Base-by-base conservation (phyloP, 352 stramenopile genomes). In the Albugo candida region DNA sequence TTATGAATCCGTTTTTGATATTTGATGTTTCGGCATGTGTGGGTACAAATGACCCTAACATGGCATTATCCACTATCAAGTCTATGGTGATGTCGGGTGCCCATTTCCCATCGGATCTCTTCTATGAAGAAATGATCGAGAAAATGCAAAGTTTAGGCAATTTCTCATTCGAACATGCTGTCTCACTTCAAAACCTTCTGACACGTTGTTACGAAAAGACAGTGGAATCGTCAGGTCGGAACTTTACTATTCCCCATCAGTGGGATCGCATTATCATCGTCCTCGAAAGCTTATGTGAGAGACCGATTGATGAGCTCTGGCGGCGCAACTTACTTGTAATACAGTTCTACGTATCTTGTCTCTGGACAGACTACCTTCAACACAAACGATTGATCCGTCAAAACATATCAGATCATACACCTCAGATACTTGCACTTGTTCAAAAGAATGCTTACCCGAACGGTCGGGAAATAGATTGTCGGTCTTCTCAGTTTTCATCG, bases 51-150 rank as follows among this genome's bases (percentile, higher is more conserved):
- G 74, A 89, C 56, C 77, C 77, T 0, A 73, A 71, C 11, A 70
- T 81, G 0, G 77, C 71, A 12, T 83, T 84, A 48, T 68, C 71
- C 35, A 76, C 77, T 4, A 60, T 89, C 19, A 64, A 73, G 13
- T 83, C 66, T 41, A 74, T 89, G 44, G 77, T 89, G n/a, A 73
- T 84, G 21, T 61, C 87, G 14, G 77, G 74, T 5, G 87, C 83
- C 49, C 74, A 86, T 51, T 85, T 85, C 48, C 73, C 77, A 34
- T 84, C 73, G 3, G 70, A 83, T 48, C 47, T 89, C 55, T 68
- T 85, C 8, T 89, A 81, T 41, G 56, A 75, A 12, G 73, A 89
- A 50, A 68, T 85, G 35, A 62, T 89, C 40, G 77, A 86, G 37
- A 67, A 65, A n/a, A 85, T 89, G 20, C 64, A 82, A 49, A 82